phyloP scores from a whole-genome alignment of 1,284 basidiomycete species.

The Apiotrichum laibachii region DNA sequence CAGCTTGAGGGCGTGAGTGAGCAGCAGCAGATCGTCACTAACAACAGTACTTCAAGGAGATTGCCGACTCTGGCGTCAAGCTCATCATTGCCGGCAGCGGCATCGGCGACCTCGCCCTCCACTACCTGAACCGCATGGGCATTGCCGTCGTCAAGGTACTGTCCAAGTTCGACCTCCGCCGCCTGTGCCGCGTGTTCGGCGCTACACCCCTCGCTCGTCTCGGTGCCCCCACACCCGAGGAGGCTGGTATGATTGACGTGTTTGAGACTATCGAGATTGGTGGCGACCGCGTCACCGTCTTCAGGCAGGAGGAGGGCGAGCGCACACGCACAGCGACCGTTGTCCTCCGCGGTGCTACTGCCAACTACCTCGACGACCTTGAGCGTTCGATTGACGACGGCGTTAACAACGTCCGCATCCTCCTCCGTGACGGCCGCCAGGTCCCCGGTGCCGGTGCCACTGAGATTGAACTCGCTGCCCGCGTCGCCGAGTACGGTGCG shows the following conservation, averaged over 20 bases:
- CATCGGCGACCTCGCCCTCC: constrained; percentile 92
- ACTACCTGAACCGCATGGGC: constrained; percentile 91
- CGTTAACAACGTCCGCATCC: constrained; percentile 90
- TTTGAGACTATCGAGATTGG: constrained; percentile 96
- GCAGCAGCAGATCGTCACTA: not conserved
- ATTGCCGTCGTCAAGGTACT: constrained; percentile 96
- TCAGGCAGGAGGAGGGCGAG: constrained; percentile 77
- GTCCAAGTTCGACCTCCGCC: constrained; percentile 95
- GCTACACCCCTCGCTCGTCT: constrained; percentile 94
- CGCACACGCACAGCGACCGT: constrained; percentile 85
- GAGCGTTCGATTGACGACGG: constrained; percentile 96
- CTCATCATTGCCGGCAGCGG: constrained; percentile 89
- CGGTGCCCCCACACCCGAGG: constrained; percentile 93
- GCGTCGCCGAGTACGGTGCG: constrained; percentile 81
- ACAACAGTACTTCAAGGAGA: constrained; percentile 88
- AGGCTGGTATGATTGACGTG: constrained; percentile 89
- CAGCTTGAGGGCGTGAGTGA: constrained; percentile 79
- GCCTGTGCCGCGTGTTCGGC: constrained; percentile 90
- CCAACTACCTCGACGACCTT: constrained; percentile 91
- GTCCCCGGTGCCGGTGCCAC: constrained; percentile 93
- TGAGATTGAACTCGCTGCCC: constrained; percentile 83
- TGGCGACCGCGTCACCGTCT: constrained; percentile 94
- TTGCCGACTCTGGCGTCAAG: constrained; percentile 91
- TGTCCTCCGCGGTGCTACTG: constrained; percentile 93
- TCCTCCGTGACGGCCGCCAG: constrained; percentile 84